These are phyloP conservation scores for Coniochaeta prunicola DNA, from an alignment of 2,329 filamentous ascomycete genomes.

Conservation along the genomic window DNA sequence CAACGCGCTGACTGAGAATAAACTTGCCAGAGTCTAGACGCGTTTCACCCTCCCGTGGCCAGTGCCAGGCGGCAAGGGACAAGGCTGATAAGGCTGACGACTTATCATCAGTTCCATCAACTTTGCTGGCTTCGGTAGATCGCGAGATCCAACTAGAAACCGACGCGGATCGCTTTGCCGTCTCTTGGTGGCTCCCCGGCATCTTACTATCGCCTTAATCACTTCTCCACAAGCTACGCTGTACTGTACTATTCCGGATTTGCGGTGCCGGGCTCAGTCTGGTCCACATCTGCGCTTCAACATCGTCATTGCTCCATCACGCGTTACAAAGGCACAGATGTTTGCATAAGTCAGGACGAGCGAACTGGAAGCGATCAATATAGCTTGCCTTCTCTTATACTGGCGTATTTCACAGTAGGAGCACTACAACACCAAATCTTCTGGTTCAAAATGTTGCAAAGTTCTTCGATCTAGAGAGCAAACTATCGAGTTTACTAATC, in stretches of 20 bases:
- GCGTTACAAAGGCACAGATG: neutral
- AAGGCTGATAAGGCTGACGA: neutral
- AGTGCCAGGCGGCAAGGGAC: neutral
- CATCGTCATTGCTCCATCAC: neutral
- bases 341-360: neutral
- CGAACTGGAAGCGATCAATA: neutral
- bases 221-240: neutral
- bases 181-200: neutral
- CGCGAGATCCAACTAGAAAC: neutral
- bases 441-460: no score
- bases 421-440: neutral
- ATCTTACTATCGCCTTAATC: neutral
- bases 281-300: neutral
- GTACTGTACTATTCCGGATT: no score
- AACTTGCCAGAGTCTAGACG: neutral
- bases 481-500: neutral
- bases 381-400: neutral
- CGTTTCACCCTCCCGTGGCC: neutral
- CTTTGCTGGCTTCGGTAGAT: neutral
- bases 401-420: neutral
- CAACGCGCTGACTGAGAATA: slow-evolving; percentile 12
- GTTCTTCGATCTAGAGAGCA: neutral
- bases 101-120: neutral
- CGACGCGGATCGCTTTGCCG: neutral
- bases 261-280: neutral